Percentiles rank a stretch among this genome's conserved stretches.
phyloP scores from a whole-genome alignment of 306 rosid species.

The Pterocarpus macrocarpus region DNA sequence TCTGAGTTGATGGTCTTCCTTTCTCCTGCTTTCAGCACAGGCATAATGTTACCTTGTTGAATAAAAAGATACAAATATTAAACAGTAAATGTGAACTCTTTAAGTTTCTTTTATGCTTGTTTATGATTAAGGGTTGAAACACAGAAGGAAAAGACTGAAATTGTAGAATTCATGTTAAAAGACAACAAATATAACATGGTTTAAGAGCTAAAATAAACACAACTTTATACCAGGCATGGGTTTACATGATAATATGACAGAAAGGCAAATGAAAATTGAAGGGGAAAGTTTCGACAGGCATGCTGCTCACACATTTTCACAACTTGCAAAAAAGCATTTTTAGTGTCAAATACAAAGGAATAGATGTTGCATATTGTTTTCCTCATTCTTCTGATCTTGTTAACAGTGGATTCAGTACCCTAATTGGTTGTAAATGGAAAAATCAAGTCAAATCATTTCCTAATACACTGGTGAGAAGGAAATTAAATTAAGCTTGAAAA shows the following conservation, averaged over 20 bases:
- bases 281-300: neutral
- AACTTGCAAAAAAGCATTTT: constrained; percentile 22
- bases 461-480: neutral
- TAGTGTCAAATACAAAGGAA: constrained; percentile 13
- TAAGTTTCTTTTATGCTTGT: neutral
- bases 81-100: constrained; percentile 3
- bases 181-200: constrained; percentile 17
- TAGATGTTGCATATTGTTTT: constrained; percentile 30
- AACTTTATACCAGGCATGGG: neutral
- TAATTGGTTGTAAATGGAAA: constrained; percentile 18
- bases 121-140: constrained; percentile 1
- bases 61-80: constrained; percentile 8
- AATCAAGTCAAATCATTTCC: neutral
- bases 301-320: neutral
- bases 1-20: constrained; percentile 88
- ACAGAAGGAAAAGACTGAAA: constrained; percentile 7
- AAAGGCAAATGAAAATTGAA: neutral
- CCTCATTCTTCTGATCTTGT: constrained; percentile 2
- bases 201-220: constrained; percentile 13
- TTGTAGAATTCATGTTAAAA: neutral
- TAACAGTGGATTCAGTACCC: constrained; percentile 1
- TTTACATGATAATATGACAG: neutral
- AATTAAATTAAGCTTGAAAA: constrained; percentile 1
- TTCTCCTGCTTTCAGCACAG: constrained; percentile 66
- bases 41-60: constrained; percentile 46